These are phyloP conservation scores for Pythium diclinum DNA, from an alignment of 352 stramenopile genomes.

Conservation along the genomic window DNA sequence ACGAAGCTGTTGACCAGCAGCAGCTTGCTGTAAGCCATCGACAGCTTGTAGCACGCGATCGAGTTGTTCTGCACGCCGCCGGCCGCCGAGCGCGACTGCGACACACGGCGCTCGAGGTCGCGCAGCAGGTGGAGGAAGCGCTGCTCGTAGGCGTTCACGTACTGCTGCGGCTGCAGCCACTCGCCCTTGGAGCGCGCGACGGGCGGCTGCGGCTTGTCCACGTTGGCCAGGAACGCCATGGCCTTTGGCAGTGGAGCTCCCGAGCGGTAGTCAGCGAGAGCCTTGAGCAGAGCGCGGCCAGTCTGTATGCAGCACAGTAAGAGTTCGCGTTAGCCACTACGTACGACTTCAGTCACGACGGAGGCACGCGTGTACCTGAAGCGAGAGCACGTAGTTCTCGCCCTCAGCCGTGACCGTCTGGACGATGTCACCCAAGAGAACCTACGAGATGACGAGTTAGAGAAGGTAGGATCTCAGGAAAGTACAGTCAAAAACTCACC, in stretches of 20 bases:
- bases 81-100: slow-evolving; percentile 26
- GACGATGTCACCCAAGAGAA: slow-evolving; percentile 89
- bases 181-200: slow-evolving; percentile 18
- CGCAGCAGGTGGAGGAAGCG: slow-evolving; percentile 51
- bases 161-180: slow-evolving; percentile 40
- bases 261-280: slow-evolving; percentile 37
- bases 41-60: slow-evolving; percentile 56
- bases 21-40: slow-evolving; percentile 55
- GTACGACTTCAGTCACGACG: too few species aligned
- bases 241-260: slow-evolving; percentile 28
- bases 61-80: slow-evolving; percentile 59
- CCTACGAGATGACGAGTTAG: background rate
- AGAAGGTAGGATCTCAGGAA: background rate
- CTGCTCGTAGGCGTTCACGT: slow-evolving; percentile 48
- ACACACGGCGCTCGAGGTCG: slow-evolving; percentile 37
- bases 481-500: slow-evolving; percentile 28
- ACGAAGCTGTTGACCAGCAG: slow-evolving; percentile 52
- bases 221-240: slow-evolving; percentile 45
- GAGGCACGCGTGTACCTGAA: slow-evolving; percentile 60
- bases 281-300: slow-evolving; percentile 38
- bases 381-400: slow-evolving; percentile 95
- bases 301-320: slow-evolving; percentile 4
- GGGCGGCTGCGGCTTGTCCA: slow-evolving; percentile 34
- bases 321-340: background rate
- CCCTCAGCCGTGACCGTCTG: slow-evolving; percentile 95